Evolutionary conservation across 2,329 filamentous ascomycete genomes (phyloP).

Genomic region (Exophiala mesophila): DNA sequence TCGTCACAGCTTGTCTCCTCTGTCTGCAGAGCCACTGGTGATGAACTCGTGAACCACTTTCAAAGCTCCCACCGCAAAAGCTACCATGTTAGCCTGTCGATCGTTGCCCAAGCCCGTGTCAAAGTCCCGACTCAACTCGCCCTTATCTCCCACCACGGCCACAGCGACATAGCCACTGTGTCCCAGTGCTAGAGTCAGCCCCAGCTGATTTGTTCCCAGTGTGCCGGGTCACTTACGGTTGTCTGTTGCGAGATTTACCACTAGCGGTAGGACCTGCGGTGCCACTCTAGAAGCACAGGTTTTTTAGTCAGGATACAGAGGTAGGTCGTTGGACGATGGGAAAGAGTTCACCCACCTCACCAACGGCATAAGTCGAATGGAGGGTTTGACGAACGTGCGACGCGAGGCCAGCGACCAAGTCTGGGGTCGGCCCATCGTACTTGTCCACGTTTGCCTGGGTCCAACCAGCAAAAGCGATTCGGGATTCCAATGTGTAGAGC

Average conservation of each 20-base stretch:
- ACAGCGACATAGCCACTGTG: constrained; percentile 57
- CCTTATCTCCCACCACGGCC: constrained; percentile 50
- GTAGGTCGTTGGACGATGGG: neutral
- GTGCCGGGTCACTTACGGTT: constrained; percentile 39
- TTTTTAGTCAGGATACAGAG: neutral
- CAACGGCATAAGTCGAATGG: constrained; percentile 46
- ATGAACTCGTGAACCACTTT: constrained; percentile 54
- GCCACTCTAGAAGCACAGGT: constrained; percentile 48
- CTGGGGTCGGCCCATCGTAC: constrained; percentile 57
- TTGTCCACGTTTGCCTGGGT: constrained; percentile 47
- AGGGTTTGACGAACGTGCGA: constrained; percentile 53
- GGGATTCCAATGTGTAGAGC: constrained; percentile 56
- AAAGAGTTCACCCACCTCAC: constrained; percentile 14
- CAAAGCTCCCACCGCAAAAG: constrained; percentile 56
- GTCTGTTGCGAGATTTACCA: constrained; percentile 52
- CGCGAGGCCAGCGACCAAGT: constrained; percentile 54
- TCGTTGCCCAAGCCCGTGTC: constrained; percentile 52
- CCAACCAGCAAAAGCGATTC: constrained; percentile 58
- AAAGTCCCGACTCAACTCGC: constrained; percentile 50
- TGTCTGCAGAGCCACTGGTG: neutral
- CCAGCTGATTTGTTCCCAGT: neutral
- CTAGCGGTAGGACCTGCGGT: constrained; percentile 59
- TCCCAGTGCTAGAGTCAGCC: too few species aligned
- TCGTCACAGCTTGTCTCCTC: constrained; percentile 13
- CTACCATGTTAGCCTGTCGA: constrained; percentile 58